Evolutionary conservation across 129 eudicot genomes (phyloP), one percentile per base, ranked within the genome.

Genomic region (Tanacetum coccineum): DNA sequence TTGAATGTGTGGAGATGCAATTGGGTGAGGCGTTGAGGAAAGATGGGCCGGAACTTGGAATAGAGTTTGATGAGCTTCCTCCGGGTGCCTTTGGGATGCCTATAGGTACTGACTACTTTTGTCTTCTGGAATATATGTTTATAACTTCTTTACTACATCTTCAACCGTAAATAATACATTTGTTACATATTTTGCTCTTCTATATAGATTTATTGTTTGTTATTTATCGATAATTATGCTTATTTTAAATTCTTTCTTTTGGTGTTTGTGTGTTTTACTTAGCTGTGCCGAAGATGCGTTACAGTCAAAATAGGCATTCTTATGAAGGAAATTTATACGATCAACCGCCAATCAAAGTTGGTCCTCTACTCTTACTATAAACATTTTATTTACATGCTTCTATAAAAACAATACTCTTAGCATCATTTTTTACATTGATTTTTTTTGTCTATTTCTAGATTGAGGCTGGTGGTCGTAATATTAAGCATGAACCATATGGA

Each of bases 21-120:
- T 79, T 94, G 66, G 99, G 99, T 58, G 95, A 81, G 64, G 76
- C 93, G 0, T 72, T 94, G 64, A 79, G 95, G 78, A 95, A 84
- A 26, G 97, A 94, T 82, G 96, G 97, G 0, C 99, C 99, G 7
- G 78, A 79, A n/a, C 82, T 94, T 58, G 99, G 99, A 36, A 78
- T 84, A 66, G 95, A 94, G 76, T 94, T 94, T 71, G 99, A 89
- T 63, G 95, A 85, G 61, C 70, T 79, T 76, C 99, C 99, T 9
- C 97, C 95, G n/a, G 99, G 93, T 70, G 93, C 99, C 64, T 94
- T 94, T 78, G 97, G 97, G 70, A 80, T 85, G 51, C 93, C 95
- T 13, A 84, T 89, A 69, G 92, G 97, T 94, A 81, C 66, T 22
- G 30, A 20, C 15, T 52, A 1, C 47, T 78, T 28, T 8, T 36